Base-by-base conservation (phyloP, 345 rosid genomes). In the Salix exigua region DNA sequence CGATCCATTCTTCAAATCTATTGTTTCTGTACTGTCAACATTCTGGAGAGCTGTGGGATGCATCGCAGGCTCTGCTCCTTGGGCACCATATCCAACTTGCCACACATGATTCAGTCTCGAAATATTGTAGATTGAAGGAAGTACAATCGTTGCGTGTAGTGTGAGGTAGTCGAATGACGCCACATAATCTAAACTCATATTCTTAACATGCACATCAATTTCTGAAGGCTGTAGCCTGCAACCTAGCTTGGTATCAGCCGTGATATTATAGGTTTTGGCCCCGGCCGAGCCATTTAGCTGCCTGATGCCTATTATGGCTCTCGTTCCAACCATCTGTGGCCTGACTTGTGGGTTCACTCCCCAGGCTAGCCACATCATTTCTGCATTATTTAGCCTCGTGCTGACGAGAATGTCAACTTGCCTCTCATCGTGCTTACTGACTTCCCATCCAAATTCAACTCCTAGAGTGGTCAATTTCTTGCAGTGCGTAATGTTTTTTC, bases 311-410 rank as follows among this genome's bases (percentile, higher is more conserved):
- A 89, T 83, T 35, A 89, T 75, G 60, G 90, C 91, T 37, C 87
- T 66, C 17, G 93, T 89, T 11, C 93, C 91, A 5, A 86, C 83
- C 93, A 89, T 88, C 25, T 73, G 73, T 0, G 88, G 86, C 40
- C 7, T 7, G 7, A 50, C 10, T 2, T 21, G 5, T 0, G 93
- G 93, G 69, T 89, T 89, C 28, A 89, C 82, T 0, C 93, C 90
- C 93, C 93, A 89, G 6, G 88, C 93, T 6, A 89, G 69, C 93
- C 93, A 89, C 25, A 81, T 81, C 11, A n/a, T 23, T 5, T 70
- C 83, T 1, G 65, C 31, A 2, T 65, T 14, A 46, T 46, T 46
- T 3, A 62, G 46, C 66, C 37, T 75, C 0, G 66, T 68, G 58
- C 88, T 89, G 19, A 88, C 71, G 33, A 85, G 18, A 11, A 89